Base-by-base conservation (phyloP, 495 filamentous ascomycete species). In the Neurospora sp. region DNA sequence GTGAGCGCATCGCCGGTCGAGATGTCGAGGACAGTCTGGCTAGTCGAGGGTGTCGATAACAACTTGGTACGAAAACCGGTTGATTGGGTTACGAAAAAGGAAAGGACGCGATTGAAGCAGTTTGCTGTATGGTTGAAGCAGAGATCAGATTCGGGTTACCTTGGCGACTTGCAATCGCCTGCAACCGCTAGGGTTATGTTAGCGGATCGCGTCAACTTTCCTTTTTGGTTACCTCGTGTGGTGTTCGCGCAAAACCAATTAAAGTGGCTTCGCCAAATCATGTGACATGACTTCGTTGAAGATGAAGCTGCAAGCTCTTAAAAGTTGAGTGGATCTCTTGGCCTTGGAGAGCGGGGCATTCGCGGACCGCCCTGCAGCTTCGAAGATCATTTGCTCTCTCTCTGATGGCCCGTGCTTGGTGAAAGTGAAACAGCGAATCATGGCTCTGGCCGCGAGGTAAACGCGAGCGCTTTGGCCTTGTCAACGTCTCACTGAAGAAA, bases 211-310 rank as follows among this genome's bases (percentile, higher is more conserved):
- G 53, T 65, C 53, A 4, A 35, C 27, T 35, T 65, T 35, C 27
- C 53, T 35, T 35, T 65, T 37, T 65, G 0, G 27, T 8, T 8
- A 14, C 0, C 53, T 65, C 31, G 27, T 20, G 70, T 35, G 22
- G 41, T 59, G 53, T 71, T 68, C 18, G 70, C 42, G 70, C 39
- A 69, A 71, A 75, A 71, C 70, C 74, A 74, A 75, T 80, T 77
- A 75, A 76, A 76, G 7, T 14, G 3, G 68, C 14, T 16, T 27
- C 78, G 74, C 79, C 77, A 41, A 41, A 69, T 81, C 79, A 81
- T 70, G 53, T 81, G 79, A 76, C 44, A 38, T 27, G 0, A 39
- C 27, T 20, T 27, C 27, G 27, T 31, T 69, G 9, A 53, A 53
- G 20, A 53, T 3, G 1, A 40, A 65, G 35, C 35, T 37, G 70